Evolutionary conservation across 768 basidiomycete genomes (phyloP).

Genomic region (Phlebiopsis flavidoalba): DNA sequence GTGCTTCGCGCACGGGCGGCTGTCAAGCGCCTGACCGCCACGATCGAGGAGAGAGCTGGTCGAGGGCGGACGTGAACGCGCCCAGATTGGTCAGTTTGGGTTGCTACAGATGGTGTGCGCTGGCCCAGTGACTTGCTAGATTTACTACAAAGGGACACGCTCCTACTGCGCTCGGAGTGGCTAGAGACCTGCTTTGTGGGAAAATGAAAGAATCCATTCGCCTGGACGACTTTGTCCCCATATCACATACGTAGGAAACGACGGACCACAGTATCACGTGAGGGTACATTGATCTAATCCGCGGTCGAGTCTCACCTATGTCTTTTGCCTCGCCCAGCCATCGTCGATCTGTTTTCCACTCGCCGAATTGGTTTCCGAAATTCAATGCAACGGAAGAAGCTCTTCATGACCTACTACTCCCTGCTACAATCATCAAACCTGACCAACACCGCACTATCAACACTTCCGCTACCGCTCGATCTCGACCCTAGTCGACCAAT

Average conservation of each 20-base stretch:
- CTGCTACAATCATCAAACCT: constrained; percentile 77
- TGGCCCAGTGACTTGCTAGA: background rate
- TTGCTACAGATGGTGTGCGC: too few species aligned
- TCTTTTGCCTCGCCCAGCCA: constrained; percentile 35
- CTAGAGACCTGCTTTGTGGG: constrained; percentile 92
- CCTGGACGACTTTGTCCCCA: constrained; percentile 73
- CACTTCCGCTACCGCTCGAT: constrained; percentile 77
- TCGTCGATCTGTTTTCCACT: constrained; percentile 84
- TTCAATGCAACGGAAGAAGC: constrained; percentile 57
- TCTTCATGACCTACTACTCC: constrained; percentile 85
- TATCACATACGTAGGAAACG: constrained; percentile 98
- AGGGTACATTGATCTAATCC: background rate
- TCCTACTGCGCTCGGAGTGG: constrained; percentile 90
- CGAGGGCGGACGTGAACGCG: constrained; percentile 81
- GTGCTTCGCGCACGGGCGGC: constrained; percentile 67
- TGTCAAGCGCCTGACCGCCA: constrained; percentile 80
- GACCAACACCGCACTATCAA: constrained; percentile 79
- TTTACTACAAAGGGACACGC: constrained; percentile 70
- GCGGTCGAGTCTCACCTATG: background rate
- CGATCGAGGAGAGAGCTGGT: constrained; percentile 67
- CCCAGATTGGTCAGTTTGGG: constrained; percentile 77
- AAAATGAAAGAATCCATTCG: constrained; percentile 69
- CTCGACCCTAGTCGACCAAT: constrained; percentile 74
- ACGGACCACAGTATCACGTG: too few species aligned
- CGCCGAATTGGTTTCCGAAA: constrained; percentile 54